Base-by-base conservation (phyloP, 2,329 filamentous ascomycete species). In the Mollisia scopiformis region DNA sequence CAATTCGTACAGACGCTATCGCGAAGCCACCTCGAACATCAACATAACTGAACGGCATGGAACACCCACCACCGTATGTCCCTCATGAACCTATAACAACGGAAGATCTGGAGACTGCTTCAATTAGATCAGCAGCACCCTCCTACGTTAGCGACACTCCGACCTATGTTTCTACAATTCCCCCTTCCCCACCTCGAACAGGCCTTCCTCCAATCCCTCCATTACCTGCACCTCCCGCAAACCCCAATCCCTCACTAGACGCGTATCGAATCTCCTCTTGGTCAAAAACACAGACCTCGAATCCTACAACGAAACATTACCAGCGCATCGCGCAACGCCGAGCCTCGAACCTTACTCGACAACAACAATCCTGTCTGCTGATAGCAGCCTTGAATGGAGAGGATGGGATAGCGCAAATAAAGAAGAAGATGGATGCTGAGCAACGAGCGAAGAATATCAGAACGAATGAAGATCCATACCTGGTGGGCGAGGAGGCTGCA, bases 401-500 rank as follows among this genome's bases (percentile, higher is more conserved):
- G 10, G 51, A 58, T 13, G 61, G 58, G 14, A 58, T 66, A 21
- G 52, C 47, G 13, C 61, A 64, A 28, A 74, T 68, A 67, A 68
- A 51, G 72, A 73, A 30, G 61, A 68, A 37, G 67, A 73, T 62
- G 49, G 53, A 47, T 2, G 62, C 54, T 23, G 64, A 64, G 28
- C 64, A 62, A 53, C 52, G 52, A 19, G 57, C 58, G 46, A 51
- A 51, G 35, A 43, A 27, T 27, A 57, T 66, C 8, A 43, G 62
- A 27, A 86, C 85, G 2, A 78, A 88, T 19, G 88, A 91, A 74
- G 88, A 90, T 66, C 88, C 87, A 0, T 82, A 87, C 59, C 76
- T 90, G 10, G 88, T 90, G 1, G 88, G 88, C 33, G 87, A 89
- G 74, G 80, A 81, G 54, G 88, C 87, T 3, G 88, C 88, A 2